Base-by-base conservation (phyloP, 768 basidiomycete species). In the Mrakia blollopis region DNA sequence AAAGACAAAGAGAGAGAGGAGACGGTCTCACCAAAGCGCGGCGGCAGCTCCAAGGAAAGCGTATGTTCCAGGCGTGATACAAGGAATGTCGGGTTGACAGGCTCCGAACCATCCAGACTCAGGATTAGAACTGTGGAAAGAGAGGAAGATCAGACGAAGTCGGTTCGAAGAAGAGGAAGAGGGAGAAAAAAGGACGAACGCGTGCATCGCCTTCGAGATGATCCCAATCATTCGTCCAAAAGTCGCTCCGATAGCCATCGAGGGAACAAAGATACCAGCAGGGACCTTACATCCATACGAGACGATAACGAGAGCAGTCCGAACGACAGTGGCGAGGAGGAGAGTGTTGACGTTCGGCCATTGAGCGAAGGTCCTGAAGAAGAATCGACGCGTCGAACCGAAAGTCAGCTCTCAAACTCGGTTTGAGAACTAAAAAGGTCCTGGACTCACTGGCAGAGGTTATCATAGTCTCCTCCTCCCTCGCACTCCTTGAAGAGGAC, bases 161-260 rank as follows among this genome's bases (percentile, higher is more conserved):
- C 37, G 25, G 23, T 11, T n/a, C 1, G 28, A 30, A n/a, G n/a
- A 18, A 23, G 69, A 52, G 18, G 25, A 32, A 30, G 14, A 71
- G 35, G 67, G 6, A 25, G 23, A n/a, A 7, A 25, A n/a, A 7
- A 25, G 72, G 30, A 32, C 21, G 21, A 81, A 91, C 95, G 86
- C 87, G 83, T 96, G 90, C 84, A 97, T 87, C 0, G 94, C 94
- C 84, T 97, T 96, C 44, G 98, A 94, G 79, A 97, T 87, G 78
- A 98, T 98, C 0, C 97, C 97, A 25, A 99, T 85, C 94, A 98
- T 97, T 54, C 97, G 87, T 2, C 97, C 97, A 81, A 98, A 98
- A 0, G 93, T 91, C 5, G 97, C 97, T 54, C 97, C 97, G 74
- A 98, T 90, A 0, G 96, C 97, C 97, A 99, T 98, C 4, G 95